Conservation (phyloP, 805 yeast species). For the Starmerella lactis-condensi region DNA sequence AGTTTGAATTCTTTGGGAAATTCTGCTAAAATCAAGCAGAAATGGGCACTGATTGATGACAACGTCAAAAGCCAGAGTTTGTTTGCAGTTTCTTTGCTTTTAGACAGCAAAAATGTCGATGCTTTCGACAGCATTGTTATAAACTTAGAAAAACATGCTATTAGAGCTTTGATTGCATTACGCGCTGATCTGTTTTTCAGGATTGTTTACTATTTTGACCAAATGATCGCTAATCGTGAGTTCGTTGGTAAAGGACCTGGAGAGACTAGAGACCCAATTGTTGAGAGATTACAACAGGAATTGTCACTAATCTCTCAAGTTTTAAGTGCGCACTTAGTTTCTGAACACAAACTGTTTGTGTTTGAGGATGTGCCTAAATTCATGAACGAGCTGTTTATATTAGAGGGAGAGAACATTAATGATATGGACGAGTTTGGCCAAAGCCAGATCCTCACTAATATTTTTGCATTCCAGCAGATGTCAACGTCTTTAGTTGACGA, state of each 20-base stretch:
- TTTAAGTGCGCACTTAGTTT: constrained; percentile 22
- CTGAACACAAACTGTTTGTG: constrained; percentile 21
- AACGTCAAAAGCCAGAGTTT: background rate
- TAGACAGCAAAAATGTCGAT: constrained; percentile 15
- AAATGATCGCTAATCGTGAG: constrained; percentile 30
- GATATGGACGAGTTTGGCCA: constrained; percentile 42
- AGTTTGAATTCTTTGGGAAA: constrained; percentile 1
- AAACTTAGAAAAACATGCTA: constrained; percentile 16
- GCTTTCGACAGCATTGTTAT: constrained; percentile 19
- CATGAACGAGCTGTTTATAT: constrained; percentile 34
- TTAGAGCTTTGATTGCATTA: constrained; percentile 26
- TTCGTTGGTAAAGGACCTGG: constrained; percentile 37
- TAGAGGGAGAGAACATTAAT: constrained; percentile 33
- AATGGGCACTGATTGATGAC: background rate
- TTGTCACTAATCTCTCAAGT: constrained; percentile 31
- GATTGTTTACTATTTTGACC: constrained; percentile 33
- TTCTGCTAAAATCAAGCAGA: background rate
- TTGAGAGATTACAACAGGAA: constrained; percentile 34
- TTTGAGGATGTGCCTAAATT: constrained; percentile 34
- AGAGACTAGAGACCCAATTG: constrained; percentile 40
- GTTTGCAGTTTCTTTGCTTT: constrained; percentile 4
- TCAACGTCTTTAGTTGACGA: constrained; percentile 37
- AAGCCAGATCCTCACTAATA: constrained; percentile 39
- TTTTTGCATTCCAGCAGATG: constrained; percentile 51
- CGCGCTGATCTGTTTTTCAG: constrained; percentile 41